phyloP scores from a whole-genome alignment of 2,329 filamentous ascomycete species.

The Colletotrichum acutatum region DNA sequence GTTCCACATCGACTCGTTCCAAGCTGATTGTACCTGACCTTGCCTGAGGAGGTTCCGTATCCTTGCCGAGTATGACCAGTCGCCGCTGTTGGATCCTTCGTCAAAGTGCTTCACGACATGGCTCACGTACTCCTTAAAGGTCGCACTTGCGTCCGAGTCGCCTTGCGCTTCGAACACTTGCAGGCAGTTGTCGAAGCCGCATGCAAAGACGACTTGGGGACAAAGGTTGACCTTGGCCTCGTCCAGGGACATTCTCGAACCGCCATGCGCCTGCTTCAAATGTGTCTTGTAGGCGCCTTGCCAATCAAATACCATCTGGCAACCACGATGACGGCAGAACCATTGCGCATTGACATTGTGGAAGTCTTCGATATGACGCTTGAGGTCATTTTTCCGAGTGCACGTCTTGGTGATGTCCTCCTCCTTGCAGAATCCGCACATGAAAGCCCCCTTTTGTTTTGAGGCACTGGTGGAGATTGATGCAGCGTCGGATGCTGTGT shows the following conservation, averaged over 20 bases:
- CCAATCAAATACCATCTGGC: slow-evolving; percentile 59
- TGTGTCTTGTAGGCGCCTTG: slow-evolving; percentile 59
- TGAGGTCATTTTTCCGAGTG: slow-evolving; percentile 59
- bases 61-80: slow-evolving; percentile 57
- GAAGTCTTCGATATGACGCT: slow-evolving; percentile 60
- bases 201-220: slow-evolving; percentile 60
- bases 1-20: slow-evolving; percentile 49
- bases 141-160: slow-evolving; percentile 50
- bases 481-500: slow-evolving; percentile 38
- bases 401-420: slow-evolving; percentile 54
- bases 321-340: slow-evolving; percentile 56
- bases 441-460: slow-evolving; percentile 52
- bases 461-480: slow-evolving; percentile 39
- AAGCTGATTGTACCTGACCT: slow-evolving; percentile 47
- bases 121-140: slow-evolving; percentile 57
- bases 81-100: slow-evolving; percentile 50
- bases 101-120: slow-evolving; percentile 61
- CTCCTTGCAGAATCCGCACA: slow-evolving; percentile 55
- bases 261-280: slow-evolving; percentile 56
- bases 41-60: slow-evolving; percentile 59
- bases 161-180: slow-evolving; percentile 55
- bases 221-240: slow-evolving; percentile 56
- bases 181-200: slow-evolving; percentile 57
- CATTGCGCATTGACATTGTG: slow-evolving; percentile 59
- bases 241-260: slow-evolving; percentile 53